Evolutionary conservation across 2,329 filamentous ascomycete species (phyloP), one percentile per base, ranked within the genome.

Genomic region (Zasmidium cellare): DNA sequence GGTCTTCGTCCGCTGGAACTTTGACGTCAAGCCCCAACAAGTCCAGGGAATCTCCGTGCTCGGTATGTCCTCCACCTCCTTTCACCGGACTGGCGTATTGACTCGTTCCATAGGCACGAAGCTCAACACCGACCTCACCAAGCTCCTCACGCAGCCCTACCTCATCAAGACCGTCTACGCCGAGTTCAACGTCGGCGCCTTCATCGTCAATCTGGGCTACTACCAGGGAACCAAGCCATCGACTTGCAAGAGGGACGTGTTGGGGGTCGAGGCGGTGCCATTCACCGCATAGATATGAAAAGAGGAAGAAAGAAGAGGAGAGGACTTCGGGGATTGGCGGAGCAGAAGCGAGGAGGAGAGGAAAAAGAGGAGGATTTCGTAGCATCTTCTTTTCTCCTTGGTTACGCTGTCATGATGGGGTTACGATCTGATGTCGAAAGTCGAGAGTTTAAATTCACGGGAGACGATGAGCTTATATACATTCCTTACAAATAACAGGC

Each of bases 171-270:
- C 58, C 14, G 57, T 67, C 31, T 66, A 61, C 53, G 61, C 58
- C 11, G 67, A 69, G 44, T 67, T 69, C 59, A 69, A 68, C 50
- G 63, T 61, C 22, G 67, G 61, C 22, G 57, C 57, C 22, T 66
- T 53, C 35, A 49, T 53, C 22, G 28, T 31, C 2, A 53, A 53
- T 22, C 16, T 55, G 19, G 53, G 48, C 14, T 53, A 44, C n/a
- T 56, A 53, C 22, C 22, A 53, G 2, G 53, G 53, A 7, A 59
- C 31, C 2, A 47, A 53, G 16, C 53, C 53, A 23, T 53, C 46
- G 9, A 45, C 41, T 35, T 19, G 11, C 19, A 41, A 28, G 50
- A 19, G 50, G 9, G 31, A 52, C 24, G 50, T 11, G 20, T 5
- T n/a, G 35, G 35, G 7, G 35, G 5, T 41, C 6, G 11, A 16